Base-by-base conservation (phyloP, 169 alveolate genomes). In the Plasmodium relictum region DNA sequence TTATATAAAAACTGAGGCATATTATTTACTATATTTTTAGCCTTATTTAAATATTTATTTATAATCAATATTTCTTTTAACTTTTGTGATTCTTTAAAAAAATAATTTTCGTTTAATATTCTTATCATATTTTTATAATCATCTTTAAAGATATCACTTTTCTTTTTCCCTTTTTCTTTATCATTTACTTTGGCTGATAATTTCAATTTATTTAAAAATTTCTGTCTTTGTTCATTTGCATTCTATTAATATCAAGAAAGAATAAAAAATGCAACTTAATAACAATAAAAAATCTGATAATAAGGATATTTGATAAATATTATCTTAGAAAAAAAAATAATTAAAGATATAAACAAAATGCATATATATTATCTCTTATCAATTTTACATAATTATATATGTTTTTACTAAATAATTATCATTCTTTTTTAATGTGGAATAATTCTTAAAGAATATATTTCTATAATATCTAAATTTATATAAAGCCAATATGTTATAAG, bases 171-270 rank as follows among this genome's bases (percentile, higher is more conserved):
- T 12, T 59, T 37, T 0, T 18, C 68, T 22, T n/a, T 54, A 18
- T 78, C 24, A 58, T 41, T 45, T 4, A 63, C 70, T 26, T 78
- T 78, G 10, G 89, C 89, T 39, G 89, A 78, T 0, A n/a, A 45
- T 54, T 65, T 78, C 48, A 78, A 58, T 59, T 78, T 78, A 41
- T 22, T 31, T 6, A 78, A 70, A 14, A 78, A 78, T 7, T 41
- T 52, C n/a, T 65, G 42, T 56, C 89, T 78, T 18, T 78, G 89
- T 14, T 78, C 74, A 14, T 78, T 78, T 63, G 89, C 89, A 66
- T 78, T 78, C 89, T 78, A 31, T 37, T 7, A 22, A 10, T 52
- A 45, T n/a, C 4, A 26, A 10, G 6, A 72, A 50, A 3, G 3
- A 26, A 70, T 20, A 22, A 10, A 44, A 10, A 31, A 24, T 6